Conservation (phyloP, 768 basidiomycete species). For the Antrodiella citrinella region DNA sequence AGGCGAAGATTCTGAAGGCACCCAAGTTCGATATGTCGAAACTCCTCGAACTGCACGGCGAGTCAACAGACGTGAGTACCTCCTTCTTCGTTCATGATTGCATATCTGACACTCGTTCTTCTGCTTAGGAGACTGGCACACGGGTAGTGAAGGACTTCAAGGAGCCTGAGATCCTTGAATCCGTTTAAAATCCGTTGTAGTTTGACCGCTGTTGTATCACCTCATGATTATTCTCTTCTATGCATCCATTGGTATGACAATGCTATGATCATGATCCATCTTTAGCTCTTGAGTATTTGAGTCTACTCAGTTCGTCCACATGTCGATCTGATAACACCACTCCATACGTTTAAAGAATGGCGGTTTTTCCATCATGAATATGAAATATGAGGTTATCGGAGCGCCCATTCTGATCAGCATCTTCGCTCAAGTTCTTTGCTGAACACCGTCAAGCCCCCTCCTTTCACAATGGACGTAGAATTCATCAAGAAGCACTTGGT, state of each 20-base stretch:
- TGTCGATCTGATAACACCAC: slow-evolving; percentile 6
- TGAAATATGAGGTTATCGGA: too few species aligned
- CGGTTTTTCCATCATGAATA: too few species aligned
- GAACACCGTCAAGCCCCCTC: too few species aligned
- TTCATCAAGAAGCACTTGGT: slow-evolving; percentile 55
- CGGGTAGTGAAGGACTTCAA: slow-evolving; percentile 94
- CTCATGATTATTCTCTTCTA: slow-evolving; percentile 23
- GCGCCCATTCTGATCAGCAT: too few species aligned
- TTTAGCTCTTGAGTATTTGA: too few species aligned
- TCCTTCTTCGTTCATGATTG: slow-evolving; percentile 2
- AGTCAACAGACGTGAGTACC: slow-evolving; percentile 79
- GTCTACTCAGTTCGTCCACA: background rate
- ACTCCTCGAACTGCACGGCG: slow-evolving; percentile 93
- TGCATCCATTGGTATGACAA: slow-evolving; percentile 31
- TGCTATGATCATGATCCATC: slow-evolving; percentile 26
- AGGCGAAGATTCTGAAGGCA: slow-evolving; percentile 98
- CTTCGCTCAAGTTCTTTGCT: too few species aligned
- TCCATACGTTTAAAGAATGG: too few species aligned
- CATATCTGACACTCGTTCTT: slow-evolving; percentile 11
- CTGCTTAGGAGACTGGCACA: slow-evolving; percentile 79
- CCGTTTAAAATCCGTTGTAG: slow-evolving; percentile 57
- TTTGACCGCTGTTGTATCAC: slow-evolving; percentile 31
- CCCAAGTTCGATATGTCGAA: slow-evolving; percentile 96
- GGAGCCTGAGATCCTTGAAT: slow-evolving; percentile 90
- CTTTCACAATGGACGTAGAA: slow-evolving; percentile 67